Base-by-base conservation (phyloP, 148 eudicot genomes). In the Cornus controversa region DNA sequence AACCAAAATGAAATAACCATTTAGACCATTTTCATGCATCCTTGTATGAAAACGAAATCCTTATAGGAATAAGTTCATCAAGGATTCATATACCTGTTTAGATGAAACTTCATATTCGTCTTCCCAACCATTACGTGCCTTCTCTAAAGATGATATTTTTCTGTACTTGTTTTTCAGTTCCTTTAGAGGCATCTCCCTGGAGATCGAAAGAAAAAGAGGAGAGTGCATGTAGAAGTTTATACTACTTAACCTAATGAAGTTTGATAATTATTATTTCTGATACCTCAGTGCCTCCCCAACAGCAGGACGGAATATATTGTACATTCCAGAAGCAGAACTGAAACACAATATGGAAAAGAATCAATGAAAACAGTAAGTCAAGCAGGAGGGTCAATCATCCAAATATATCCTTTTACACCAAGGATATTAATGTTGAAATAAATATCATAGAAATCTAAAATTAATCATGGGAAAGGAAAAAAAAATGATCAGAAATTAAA, bases 241-340 rank as follows among this genome's bases (percentile, higher is more conserved):
- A 40, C 67, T 13, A 34, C 28, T 27, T 23, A 54, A 74, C 37
- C 34, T 28, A 22, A 42, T 13, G 22, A 73, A 58, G 22, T 28
- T 15, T 26, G 29, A 36, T 63, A 65, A 72, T 54, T 65, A 64
- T 22, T 50, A 58, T 8, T 69, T 57, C 11, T 22, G 13, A 37
- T 81, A 96, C 99, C 99, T 93, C 76, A 91, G 84, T 29, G 94
- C 91, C 84, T 96, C 99, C 50, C 99, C 99, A 76, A 87, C 84
- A 79, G 97, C 84, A 70, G 99, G 99, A 63, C 99, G 99, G 69
- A 86, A 82, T 77, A 96, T 84, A 86, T 90, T 96, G 75, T 83
- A 93, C 91, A 87, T 75, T 53, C 97, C 92, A 80, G 97, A 81
- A 50, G 79, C 83, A 78, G 91, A 84, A 66, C 99, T 96, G 91